These are phyloP conservation scores for Colletotrichum ledebouriae DNA, from an alignment of 2,329 filamentous ascomycete species.

Conservation along the genomic window DNA sequence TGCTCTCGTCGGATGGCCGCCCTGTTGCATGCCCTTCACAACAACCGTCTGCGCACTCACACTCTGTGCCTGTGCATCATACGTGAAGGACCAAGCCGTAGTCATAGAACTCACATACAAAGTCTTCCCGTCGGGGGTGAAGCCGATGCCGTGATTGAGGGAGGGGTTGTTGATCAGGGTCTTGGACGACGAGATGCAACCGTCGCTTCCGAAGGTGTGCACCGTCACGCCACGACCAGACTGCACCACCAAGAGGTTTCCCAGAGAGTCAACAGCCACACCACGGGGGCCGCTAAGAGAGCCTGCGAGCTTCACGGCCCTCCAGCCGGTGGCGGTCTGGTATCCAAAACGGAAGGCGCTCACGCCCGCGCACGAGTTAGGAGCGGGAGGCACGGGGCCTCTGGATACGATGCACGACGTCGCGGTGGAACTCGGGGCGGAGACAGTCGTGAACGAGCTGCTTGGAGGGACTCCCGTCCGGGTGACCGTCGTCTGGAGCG, in stretches of 20 bases:
- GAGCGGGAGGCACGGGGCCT: slow-evolving; percentile 48
- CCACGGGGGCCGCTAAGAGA: slow-evolving; percentile 53
- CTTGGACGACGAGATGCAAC: slow-evolving; percentile 55
- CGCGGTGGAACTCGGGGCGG: slow-evolving; percentile 16
- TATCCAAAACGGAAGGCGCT: slow-evolving; percentile 48
- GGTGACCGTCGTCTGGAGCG: slow-evolving; percentile 32
- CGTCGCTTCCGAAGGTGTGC: slow-evolving; percentile 56
- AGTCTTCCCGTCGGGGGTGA: slow-evolving; percentile 55
- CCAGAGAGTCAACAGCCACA: slow-evolving; percentile 52
- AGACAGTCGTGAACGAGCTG: slow-evolving; percentile 21
- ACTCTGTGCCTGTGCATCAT: slow-evolving; percentile 63
- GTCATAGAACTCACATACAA: slow-evolving; percentile 56
- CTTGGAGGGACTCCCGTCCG: slow-evolving; percentile 24
- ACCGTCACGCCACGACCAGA: slow-evolving; percentile 54
- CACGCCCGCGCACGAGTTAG: slow-evolving; percentile 53
- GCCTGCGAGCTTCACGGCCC: slow-evolving; percentile 55
- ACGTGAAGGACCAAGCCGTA: slow-evolving; percentile 68
- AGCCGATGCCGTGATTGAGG: slow-evolving; percentile 57
- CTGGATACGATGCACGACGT: slow-evolving; percentile 23
- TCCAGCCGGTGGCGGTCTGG: slow-evolving; percentile 54
- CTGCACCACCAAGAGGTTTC: slow-evolving; percentile 56
- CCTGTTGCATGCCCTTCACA: slow-evolving; percentile 55
- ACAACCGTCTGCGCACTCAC: slow-evolving; percentile 59
- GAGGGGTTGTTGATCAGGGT: slow-evolving; percentile 52
- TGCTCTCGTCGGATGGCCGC: slow-evolving; percentile 56